Evolutionary conservation across 768 basidiomycete genomes (phyloP).

Genomic region (Pleurotus eryngii): DNA sequence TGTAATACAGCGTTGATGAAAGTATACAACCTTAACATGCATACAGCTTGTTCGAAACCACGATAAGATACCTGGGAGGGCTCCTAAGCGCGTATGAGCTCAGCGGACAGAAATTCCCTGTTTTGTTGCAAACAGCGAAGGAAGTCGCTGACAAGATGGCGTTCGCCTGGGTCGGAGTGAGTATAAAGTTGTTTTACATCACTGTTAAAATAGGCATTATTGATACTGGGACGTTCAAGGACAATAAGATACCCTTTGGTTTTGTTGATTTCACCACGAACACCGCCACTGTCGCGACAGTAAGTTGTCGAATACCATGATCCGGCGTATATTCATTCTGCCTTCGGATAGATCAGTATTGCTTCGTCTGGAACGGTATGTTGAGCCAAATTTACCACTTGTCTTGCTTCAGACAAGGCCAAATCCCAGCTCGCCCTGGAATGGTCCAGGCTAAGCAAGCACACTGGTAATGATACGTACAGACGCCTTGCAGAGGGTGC

Average conservation of each 20-base stretch:
- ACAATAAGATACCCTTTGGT: slow-evolving; percentile 39
- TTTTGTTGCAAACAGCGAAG: slow-evolving; percentile 58
- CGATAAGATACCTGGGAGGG: slow-evolving; percentile 70
- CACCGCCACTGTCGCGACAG: slow-evolving; percentile 31
- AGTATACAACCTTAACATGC: slow-evolving; percentile 16
- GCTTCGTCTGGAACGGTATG: slow-evolving; percentile 51
- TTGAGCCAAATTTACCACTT: slow-evolving; percentile 19
- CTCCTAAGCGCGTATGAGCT: slow-evolving; percentile 69
- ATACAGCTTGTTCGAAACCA: slow-evolving; percentile 71
- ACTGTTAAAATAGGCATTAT: no score
- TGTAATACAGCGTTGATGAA: neutral
- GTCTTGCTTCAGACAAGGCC: neutral
- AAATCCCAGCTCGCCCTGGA: slow-evolving; percentile 41
- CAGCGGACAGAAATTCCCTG: slow-evolving; percentile 45
- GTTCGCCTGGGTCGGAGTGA: slow-evolving; percentile 57
- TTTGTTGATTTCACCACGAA: slow-evolving; percentile 42
- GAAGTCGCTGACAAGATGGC: slow-evolving; percentile 62
- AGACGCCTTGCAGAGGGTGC: slow-evolving; percentile 40
- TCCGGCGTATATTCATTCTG: no score
- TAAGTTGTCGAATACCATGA: slow-evolving; percentile 12
- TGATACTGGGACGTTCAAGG: slow-evolving; percentile 16
- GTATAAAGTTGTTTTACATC: slow-evolving; percentile 14
- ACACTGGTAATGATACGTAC: slow-evolving; percentile 50
- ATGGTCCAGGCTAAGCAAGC: slow-evolving; percentile 41
- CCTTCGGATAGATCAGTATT: no score